These are phyloP conservation scores for Martensiomyces pterosporus DNA, from an alignment of 192 early-diverging fungal species.

Conservation along the genomic window DNA sequence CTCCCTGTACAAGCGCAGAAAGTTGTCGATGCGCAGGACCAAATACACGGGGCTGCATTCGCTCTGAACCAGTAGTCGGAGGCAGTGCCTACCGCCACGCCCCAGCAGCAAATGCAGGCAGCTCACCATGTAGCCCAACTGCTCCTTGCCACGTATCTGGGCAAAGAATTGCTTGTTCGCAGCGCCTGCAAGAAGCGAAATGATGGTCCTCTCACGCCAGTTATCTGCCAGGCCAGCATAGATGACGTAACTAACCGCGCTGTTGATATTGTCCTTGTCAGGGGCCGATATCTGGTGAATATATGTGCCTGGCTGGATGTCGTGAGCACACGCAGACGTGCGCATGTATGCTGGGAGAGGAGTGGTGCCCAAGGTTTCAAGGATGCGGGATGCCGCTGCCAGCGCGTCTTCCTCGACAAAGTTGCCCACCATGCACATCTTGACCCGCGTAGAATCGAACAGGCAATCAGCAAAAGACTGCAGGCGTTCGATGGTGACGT, in stretches of 20 bases:
- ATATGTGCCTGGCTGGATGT: constrained; percentile 26
- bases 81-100: constrained; percentile 54
- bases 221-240: constrained; percentile 68
- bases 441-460: constrained; percentile 61
- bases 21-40: constrained; percentile 72
- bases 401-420: constrained; percentile 59
- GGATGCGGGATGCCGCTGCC: constrained; percentile 50
- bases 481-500: constrained; percentile 66
- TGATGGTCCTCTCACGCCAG: constrained; percentile 49
- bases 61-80: constrained; percentile 75
- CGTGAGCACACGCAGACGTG: neutral
- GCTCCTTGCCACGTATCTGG: constrained; percentile 84
- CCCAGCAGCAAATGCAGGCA: constrained; percentile 16
- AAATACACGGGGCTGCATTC: constrained; percentile 74
- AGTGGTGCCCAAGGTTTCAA: constrained; percentile 53
- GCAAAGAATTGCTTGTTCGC: constrained; percentile 78
- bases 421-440: constrained; percentile 82
- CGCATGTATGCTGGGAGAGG: constrained; percentile 34
- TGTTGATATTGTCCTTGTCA: constrained; percentile 74
- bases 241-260: constrained; percentile 69
- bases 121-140: constrained; percentile 63
- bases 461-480: constrained; percentile 65
- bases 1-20: constrained; percentile 57
- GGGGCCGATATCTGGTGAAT: constrained; percentile 12
- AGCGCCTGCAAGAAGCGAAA: constrained; percentile 68